Evolutionary conservation across 768 basidiomycete species (phyloP).

Genomic region (Kwoniella dejecticola): DNA sequence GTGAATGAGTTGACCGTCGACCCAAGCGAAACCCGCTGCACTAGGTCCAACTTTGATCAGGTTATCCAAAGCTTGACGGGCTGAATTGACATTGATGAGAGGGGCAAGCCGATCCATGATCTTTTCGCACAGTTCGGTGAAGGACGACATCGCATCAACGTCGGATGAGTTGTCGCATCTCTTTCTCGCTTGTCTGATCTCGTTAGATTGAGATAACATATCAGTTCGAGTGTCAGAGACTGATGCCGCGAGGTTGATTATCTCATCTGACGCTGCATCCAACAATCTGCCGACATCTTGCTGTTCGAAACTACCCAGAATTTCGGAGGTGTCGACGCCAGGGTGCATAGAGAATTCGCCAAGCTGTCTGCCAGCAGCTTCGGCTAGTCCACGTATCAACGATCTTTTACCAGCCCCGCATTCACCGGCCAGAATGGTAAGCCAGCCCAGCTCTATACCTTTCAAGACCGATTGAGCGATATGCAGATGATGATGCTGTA

Average conservation of each 20-base stretch:
- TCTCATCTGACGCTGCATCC: background rate
- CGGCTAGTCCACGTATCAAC: conserved; percentile 69
- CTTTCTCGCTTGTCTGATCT: conserved; percentile 4
- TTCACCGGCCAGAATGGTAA: conserved; percentile 81
- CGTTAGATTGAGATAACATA: background rate
- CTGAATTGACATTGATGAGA: background rate
- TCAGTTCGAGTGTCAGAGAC: conserved; percentile 7
- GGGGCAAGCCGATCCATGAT: conserved; percentile 5
- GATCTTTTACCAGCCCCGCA: conserved; percentile 76
- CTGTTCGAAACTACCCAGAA: conserved; percentile 95
- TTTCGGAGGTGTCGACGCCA: conserved; percentile 88
- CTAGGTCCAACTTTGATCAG: conserved; percentile 15
- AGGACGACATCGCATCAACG: conserved; percentile 6
- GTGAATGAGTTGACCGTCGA: conserved; percentile 84
- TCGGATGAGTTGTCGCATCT: conserved; percentile 2
- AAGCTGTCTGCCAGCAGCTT: conserved; percentile 68
- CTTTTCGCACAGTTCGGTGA: background rate
- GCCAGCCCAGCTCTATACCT: conserved; percentile 75
- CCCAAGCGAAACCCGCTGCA: conserved; percentile 75
- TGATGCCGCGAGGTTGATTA: conserved; percentile 3
- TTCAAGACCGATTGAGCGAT: conserved; percentile 74
- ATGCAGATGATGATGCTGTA: conserved; percentile 65
- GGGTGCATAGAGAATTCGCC: conserved; percentile 77
- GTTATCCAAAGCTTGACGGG: conserved; percentile 9
- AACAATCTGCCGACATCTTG: conserved; percentile 60